Base-by-base conservation (phyloP, 164 flowering plant genomes). In the Magnolia kwangsiensis region DNA sequence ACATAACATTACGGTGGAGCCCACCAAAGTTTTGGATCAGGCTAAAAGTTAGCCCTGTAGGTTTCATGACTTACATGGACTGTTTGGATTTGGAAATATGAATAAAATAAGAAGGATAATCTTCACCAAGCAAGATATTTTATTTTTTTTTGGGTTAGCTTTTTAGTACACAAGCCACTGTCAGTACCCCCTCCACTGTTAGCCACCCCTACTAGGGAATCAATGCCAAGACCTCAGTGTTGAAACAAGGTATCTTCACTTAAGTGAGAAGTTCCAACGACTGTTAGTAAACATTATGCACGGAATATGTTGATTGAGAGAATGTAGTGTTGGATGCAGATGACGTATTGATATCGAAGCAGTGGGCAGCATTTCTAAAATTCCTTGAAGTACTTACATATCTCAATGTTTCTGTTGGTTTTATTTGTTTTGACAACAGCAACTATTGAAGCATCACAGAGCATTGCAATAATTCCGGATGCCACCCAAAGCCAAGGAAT, bases 371-470 rank as follows among this genome's bases (percentile, higher is more conserved):
- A 81, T 27, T 27, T 27, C 29, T 27, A 27, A 27, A 27, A 27
- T 27, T 27, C 29, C 29, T 27, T 27, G 24, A 27, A 27, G 29
- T 1, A 27, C 29, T 27, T 27, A 2, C 29, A 1, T 27, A 27
- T 27, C 29, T 27, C 29, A 27, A 27, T 20, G 20, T 21, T 13
- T 63, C 21, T 23, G 19, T 19, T 70, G 72, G 9, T 90, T 74
- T 85, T 87, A 85, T 87, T 88, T 84, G 91, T 88, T 71, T 65
- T 88, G 66, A 82, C 89, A 21, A 76, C 86, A 23, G 63, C 88
- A 51, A 88, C 88, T 20, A 20, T 82, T 7, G 87, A 88, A 8
- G 74, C 86, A 61, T 86, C 90, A 19, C 83, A 87, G 67, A 49
- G 83, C 2, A 80, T 79, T 74, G 82, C 85, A n/a, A 18, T 86